Conservation (phyloP, 2,329 filamentous ascomycete genomes). For the Cladobotryum mycophilum region DNA sequence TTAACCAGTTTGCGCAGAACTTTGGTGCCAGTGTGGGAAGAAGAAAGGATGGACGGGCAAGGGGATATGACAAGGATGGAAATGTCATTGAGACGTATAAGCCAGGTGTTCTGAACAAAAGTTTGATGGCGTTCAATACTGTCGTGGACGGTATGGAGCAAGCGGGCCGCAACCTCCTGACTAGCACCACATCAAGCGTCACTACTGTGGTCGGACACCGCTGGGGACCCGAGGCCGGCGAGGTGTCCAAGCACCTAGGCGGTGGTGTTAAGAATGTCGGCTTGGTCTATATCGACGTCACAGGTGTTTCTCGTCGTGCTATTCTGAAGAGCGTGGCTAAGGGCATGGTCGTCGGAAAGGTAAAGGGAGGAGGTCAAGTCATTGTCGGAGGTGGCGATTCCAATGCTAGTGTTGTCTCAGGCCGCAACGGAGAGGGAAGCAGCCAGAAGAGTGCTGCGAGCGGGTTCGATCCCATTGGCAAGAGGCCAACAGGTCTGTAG, state of each 20-base stretch:
- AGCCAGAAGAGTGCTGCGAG: too few relatives aligned
- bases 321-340: constrained; percentile 94
- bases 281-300: constrained; percentile 93
- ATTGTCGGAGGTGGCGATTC: constrained; percentile 58
- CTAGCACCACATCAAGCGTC: constrained; percentile 68
- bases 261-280: constrained; percentile 94
- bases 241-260: constrained; percentile 67
- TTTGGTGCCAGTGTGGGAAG: constrained; percentile 65
- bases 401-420: not conserved
- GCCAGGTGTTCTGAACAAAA: constrained; percentile 90
- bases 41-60: constrained; percentile 46
- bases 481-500: too few relatives aligned
- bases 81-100: constrained; percentile 64
- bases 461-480: too few relatives aligned
- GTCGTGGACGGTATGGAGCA: constrained; percentile 91
- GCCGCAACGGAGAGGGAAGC: not conserved
- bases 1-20: constrained; percentile 82
- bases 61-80: constrained; percentile 65
- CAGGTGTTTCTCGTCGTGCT: constrained; percentile 81
- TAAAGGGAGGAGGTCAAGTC: constrained; percentile 65
- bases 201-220: constrained; percentile 82
- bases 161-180: constrained; percentile 71
- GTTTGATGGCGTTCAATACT: constrained; percentile 91
- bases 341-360: constrained; percentile 85
- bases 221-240: constrained; percentile 80